phyloP scores from a whole-genome alignment of 1,139 yeast species.

The Pichia sp. region DNA sequence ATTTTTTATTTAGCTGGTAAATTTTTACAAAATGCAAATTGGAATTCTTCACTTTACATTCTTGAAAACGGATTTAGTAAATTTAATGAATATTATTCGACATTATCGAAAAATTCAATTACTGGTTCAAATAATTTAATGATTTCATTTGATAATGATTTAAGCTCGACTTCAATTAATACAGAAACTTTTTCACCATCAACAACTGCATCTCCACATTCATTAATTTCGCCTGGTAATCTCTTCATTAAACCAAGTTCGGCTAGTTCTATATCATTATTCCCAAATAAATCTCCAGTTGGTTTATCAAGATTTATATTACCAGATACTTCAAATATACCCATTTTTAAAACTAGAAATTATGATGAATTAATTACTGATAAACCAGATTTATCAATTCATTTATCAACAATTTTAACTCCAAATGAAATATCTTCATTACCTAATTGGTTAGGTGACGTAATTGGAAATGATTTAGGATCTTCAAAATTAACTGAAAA shows the following conservation, averaged over 20 bases:
- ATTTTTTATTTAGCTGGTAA: constrained; percentile 45
- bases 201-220: constrained; percentile 7
- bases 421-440: constrained; percentile 23
- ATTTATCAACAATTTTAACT: constrained; percentile 23
- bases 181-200: constrained; percentile 8
- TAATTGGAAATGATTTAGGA: constrained; percentile 30
- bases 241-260: neutral
- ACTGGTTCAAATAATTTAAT: neutral
- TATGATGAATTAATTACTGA: constrained; percentile 34
- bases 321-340: constrained; percentile 26
- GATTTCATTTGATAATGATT: constrained; percentile 6
- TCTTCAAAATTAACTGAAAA: constrained; percentile 27
- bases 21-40: constrained; percentile 35
- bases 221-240: constrained; percentile 6
- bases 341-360: constrained; percentile 36
- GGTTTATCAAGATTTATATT: constrained; percentile 28
- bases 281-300: constrained; percentile 9
- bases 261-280: neutral
- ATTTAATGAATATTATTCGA: constrained; percentile 22
- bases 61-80: constrained; percentile 33
- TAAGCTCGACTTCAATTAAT: constrained; percentile 7
- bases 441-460: constrained; percentile 34
- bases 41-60: constrained; percentile 33
- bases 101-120: constrained; percentile 17
- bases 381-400: constrained; percentile 26